Conservation (phyloP, 768 basidiomycete genomes). For the Boletus barrowsii region DNA sequence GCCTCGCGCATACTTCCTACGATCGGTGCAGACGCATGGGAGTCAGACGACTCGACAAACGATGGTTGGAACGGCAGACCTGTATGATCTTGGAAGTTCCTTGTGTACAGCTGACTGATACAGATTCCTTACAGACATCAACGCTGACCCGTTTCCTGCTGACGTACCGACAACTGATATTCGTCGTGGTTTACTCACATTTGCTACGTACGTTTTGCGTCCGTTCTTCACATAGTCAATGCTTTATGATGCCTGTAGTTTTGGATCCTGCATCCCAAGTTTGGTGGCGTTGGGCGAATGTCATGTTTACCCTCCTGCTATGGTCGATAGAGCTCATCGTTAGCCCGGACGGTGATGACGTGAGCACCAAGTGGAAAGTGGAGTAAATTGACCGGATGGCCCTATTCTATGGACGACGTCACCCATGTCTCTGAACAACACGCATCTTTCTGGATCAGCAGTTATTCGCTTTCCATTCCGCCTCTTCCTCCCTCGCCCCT, state of each 20-base stretch:
- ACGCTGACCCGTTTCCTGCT: slow-evolving; percentile 69
- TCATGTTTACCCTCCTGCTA: slow-evolving; percentile 79
- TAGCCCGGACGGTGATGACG: slow-evolving; percentile 69
- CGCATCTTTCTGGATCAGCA: slow-evolving; percentile 15
- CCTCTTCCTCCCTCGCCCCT: slow-evolving; percentile 56
- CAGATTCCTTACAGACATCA: slow-evolving; percentile 53
- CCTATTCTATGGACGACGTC: slow-evolving; percentile 7
- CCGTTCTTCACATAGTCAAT: not conserved
- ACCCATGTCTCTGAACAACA: slow-evolving; percentile 1
- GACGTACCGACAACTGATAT: slow-evolving; percentile 81
- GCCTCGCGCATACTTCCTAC: slow-evolving; percentile 82
- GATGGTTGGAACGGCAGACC: slow-evolving; percentile 70
- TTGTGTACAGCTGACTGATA: slow-evolving; percentile 9
- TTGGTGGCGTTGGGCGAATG: slow-evolving; percentile 92
- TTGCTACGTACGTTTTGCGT: slow-evolving; percentile 59
- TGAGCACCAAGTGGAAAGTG: slow-evolving; percentile 73
- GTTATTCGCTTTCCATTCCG: slow-evolving; percentile 68
- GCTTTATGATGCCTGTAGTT: slow-evolving; percentile 41
- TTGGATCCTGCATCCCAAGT: slow-evolving; percentile 87
- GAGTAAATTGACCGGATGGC: slow-evolving; percentile 37
- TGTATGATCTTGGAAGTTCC: slow-evolving; percentile 35
- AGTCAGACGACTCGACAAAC: slow-evolving; percentile 59
- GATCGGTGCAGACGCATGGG: slow-evolving; percentile 80
- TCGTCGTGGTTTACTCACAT: slow-evolving; percentile 86
- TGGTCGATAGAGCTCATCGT: slow-evolving; percentile 84